Base-by-base conservation (phyloP, 2,329 filamentous ascomycete species). In the Daldinia sp. region DNA sequence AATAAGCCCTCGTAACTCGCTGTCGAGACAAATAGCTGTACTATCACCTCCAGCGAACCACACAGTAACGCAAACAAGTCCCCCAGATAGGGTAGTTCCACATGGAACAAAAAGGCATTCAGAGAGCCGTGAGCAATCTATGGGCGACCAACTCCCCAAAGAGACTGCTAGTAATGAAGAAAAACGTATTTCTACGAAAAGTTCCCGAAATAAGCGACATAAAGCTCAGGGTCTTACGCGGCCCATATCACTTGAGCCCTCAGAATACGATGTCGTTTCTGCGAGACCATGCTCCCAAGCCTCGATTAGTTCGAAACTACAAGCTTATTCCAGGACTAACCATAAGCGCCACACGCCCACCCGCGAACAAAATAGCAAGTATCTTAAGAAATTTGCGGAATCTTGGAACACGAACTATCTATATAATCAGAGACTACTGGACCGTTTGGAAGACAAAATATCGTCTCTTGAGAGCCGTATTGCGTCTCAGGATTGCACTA, bases 241-340 rank as follows among this genome's bases (percentile, higher is more conserved):
- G 30, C 68, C 53, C n/a, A 33, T 69, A 12, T 42, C 23, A 39
- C 13, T 12, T 20, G 48, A 61, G 15, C 3, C 10, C 6, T 23
- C 28, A 15, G 46, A 55, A 10, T 37, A 50, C 23, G 59, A 64
- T 46, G 18, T 5, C 6, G 12, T 48, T 6, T 18, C 44, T 30
- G 41, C 46, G 20, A 42, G 30, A 30, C 54, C 71, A 13, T 42
- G 59, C 20, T 77, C 75, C 33, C 71, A 68, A 48, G 62, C 71
- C 10, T 77, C 75, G 2, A 77, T 75, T 41, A 73, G 74, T 51
- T 73, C 75, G 0, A 76, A 64, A 33, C 58, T 33, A 5, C 72
- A 74, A 28, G 63, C 48, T 30, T 62, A 67, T 23, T 20, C 6
- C 15, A 63, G 46, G 30, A 20, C 6, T 1, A 46, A 35, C 12